Base-by-base conservation (phyloP, 2,329 filamentous ascomycete genomes). In the Aspergillus nomiae region DNA sequence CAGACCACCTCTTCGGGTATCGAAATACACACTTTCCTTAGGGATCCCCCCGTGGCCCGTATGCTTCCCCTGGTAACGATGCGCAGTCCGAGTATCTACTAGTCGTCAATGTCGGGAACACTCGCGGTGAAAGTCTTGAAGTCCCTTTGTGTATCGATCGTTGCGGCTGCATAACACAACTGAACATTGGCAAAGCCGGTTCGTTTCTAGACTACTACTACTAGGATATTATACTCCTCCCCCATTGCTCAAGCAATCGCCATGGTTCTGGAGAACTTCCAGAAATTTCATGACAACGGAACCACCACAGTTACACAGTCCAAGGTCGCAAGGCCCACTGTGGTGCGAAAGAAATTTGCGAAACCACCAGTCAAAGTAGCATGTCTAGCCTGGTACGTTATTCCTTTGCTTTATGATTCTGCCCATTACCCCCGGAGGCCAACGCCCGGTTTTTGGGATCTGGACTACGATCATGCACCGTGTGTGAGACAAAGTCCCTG, bases 321-420 rank as follows among this genome's bases (percentile, higher is more conserved):
- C 66, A 68, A 67, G 61, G 60, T 67, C 61, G 65, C 66, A 36
- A 70, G 68, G 59, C 71, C 74, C 67, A 71, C 71, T 55, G 73
- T 75, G 65, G 68, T 73, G 65, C 75, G 77, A 66, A 80, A 77
- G 73, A 80, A 80, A 70, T 80, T 80, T 64, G 76, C 77, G 56
- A 80, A 80, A 73, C 78, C 78, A 26, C 78, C 78, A 46, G 78
- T 81, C 38, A 81, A 81, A 69, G 77, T 80, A 70, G 78, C 78
- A 50, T 81, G 78, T 73, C 68, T 80, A 61, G 70, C 78, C 59
- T 80, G 78, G 78, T 80, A 71, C 72, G 76, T 67, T 59, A 54
- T 46, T 55, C 32, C 24, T 38, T 10, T 38, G 19, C 10, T 54
- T 54, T 12, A 38, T 55, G 55, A 19, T 43, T 43, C n/a, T 56